Evolutionary conservation across 257 asterid genomes (phyloP).

Genomic region (Leptodermis oblonga): DNA sequence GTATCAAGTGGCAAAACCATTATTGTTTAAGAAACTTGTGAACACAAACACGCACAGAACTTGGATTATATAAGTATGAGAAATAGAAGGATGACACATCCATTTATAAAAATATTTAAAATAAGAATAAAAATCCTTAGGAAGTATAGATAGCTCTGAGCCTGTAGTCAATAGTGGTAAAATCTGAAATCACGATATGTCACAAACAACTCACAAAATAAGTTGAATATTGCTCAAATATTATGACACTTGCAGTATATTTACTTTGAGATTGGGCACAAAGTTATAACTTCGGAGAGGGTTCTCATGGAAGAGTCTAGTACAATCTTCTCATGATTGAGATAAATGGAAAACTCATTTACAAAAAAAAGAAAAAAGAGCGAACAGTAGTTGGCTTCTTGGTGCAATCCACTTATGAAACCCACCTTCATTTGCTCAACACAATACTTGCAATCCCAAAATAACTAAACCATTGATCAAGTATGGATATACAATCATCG

Average conservation of each 20-base stretch:
- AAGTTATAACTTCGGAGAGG: neutral
- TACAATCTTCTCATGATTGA: neutral
- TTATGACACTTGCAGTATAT: neutral
- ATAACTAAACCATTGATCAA: neutral
- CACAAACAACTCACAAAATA: neutral
- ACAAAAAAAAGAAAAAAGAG: neutral
- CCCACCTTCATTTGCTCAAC: neutral
- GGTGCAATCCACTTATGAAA: neutral
- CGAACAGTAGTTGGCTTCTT: neutral
- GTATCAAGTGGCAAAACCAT: neutral
- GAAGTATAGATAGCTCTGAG: neutral
- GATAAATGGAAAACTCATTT: no score
- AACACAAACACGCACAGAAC: neutral
- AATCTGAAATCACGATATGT: neutral
- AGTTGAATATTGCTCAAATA: neutral
- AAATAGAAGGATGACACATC: neutral
- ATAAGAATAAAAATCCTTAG: neutral
- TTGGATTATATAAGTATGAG: neutral
- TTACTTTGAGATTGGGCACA: neutral
- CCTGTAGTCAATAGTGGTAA: neutral
- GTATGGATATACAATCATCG: neutral
- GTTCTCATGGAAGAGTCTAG: neutral
- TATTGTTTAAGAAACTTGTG: neutral
- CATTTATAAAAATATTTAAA: neutral
- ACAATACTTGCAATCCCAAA: neutral